Evolutionary conservation across 108 stramenopile genomes (phyloP).

Genomic region (Chaetoceros muelleri): DNA sequence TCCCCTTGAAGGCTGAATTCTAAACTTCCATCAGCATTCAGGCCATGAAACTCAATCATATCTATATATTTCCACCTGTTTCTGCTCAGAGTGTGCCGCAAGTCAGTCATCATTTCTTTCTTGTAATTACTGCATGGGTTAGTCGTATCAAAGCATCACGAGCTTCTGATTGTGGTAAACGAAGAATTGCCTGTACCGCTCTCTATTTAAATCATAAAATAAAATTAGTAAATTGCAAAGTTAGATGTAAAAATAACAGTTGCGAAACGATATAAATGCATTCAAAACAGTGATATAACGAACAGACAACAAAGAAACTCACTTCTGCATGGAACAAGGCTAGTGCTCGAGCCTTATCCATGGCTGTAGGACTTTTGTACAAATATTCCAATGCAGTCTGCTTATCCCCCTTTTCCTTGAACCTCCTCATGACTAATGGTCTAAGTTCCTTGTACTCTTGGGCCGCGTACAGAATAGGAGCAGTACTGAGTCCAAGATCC

Average conservation of each 20-base stretch:
- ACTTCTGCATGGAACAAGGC: slow-evolving; percentile 89
- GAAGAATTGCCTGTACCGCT: slow-evolving; percentile 76
- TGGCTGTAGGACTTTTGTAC: slow-evolving; percentile 71
- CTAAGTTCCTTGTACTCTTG: slow-evolving; percentile 66
- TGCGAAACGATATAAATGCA: neutral
- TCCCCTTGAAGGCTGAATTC: too few relatives aligned
- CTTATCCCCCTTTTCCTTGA: slow-evolving; percentile 91
- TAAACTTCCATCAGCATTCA: too few relatives aligned
- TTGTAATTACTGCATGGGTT: slow-evolving; percentile 82
- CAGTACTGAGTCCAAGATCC: slow-evolving; percentile 92
- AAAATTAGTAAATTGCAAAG: neutral
- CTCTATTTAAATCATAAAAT: slow-evolving; percentile 20
- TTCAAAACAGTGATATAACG: neutral
- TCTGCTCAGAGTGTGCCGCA: too few relatives aligned
- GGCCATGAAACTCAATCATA: too few relatives aligned
- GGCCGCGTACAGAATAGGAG: slow-evolving; percentile 91
- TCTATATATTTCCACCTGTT: too few relatives aligned
- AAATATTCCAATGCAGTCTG: slow-evolving; percentile 71
- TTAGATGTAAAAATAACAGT: neutral
- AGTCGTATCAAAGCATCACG: slow-evolving; percentile 80
- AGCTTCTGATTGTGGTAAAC: slow-evolving; percentile 82
- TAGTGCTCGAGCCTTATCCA: slow-evolving; percentile 78
- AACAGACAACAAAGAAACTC: slow-evolving; percentile 6
- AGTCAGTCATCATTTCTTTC: too few relatives aligned
- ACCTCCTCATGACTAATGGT: slow-evolving; percentile 85